A percentile compares a stretch with the other conserved stretches of the same genome.
phyloP scores from a whole-genome alignment of 2,329 filamentous ascomycete genomes.

The Didymella arachidicola region DNA sequence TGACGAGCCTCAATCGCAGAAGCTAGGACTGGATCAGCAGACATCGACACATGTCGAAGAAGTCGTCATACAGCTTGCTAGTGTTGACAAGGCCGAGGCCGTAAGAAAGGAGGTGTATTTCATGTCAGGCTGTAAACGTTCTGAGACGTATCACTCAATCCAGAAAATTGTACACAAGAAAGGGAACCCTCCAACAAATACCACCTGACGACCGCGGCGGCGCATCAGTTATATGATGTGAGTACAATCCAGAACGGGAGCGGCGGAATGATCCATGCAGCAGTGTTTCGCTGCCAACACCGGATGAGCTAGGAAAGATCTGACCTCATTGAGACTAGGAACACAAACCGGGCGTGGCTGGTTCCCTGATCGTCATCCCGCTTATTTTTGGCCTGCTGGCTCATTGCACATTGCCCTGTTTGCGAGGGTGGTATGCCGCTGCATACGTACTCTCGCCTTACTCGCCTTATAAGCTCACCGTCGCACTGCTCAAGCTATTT shows the following conservation, averaged over 20 bases:
- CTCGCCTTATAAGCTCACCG: not conserved
- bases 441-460: slow-evolving; percentile 1
- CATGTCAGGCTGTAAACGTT: slow-evolving; percentile 31
- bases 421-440: slow-evolving; percentile 2
- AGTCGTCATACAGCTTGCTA: slow-evolving; percentile 40
- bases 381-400: slow-evolving; percentile 13
- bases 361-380: slow-evolving; percentile 20
- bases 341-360: slow-evolving; percentile 14
- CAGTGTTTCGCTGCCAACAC: slow-evolving; percentile 20
- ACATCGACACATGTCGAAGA: not conserved
- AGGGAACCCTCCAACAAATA: slow-evolving; percentile 3
- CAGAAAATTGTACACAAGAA: slow-evolving; percentile 6
- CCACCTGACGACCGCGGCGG: slow-evolving; percentile 4
- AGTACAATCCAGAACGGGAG: slow-evolving; percentile 13
- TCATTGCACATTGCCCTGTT: slow-evolving; percentile 13
- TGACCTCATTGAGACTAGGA: slow-evolving; percentile 23
- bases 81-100: slow-evolving; percentile 40
- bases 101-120: slow-evolving; percentile 38
- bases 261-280: slow-evolving; percentile 19
- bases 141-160: not conserved
- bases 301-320: slow-evolving; percentile 23
- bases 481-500: not conserved
- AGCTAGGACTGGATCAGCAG: slow-evolving; percentile 35
- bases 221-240: slow-evolving; percentile 17
- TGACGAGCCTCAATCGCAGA: slow-evolving; percentile 37